phyloP scores from a whole-genome alignment of 768 basidiomycete species.

The Pulveroboletus sp. region DNA sequence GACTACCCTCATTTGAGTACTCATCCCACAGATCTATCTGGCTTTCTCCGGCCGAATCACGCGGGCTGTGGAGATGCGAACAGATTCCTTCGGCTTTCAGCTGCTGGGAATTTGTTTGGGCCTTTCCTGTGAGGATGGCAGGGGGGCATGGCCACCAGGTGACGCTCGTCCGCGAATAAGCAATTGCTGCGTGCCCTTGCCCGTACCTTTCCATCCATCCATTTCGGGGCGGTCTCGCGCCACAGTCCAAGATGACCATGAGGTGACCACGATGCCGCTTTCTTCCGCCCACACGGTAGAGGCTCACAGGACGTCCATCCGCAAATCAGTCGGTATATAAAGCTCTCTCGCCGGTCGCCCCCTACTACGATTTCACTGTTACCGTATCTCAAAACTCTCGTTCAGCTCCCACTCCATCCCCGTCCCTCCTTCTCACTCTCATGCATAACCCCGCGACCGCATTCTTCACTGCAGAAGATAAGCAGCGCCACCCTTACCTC shows the following conservation, averaged over 20 bases:
- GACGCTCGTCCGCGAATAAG: conserved; percentile 15
- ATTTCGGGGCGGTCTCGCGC: conserved; percentile 30
- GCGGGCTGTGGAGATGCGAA: conserved; percentile 26
- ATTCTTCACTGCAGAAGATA: conserved; percentile 36
- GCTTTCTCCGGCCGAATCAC: conserved; percentile 22
- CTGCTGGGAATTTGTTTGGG: conserved; percentile 11
- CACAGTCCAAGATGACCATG: conserved; percentile 32
- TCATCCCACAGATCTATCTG: conserved; percentile 17
- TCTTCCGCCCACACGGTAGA: conserved; percentile 23
- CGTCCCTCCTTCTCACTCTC: conserved; percentile 8
- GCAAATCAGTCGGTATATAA: conserved; percentile 34
- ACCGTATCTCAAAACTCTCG: conserved; percentile 13
- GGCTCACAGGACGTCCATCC: conserved; percentile 20
- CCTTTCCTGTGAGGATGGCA: conserved; percentile 20
- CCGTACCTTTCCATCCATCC: conserved; percentile 24
- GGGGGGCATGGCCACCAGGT: conserved; percentile 15
- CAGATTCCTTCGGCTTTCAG: conserved; percentile 19
- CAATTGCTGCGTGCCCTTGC: conserved; percentile 26
- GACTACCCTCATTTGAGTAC: conserved; percentile 11
- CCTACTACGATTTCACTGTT: conserved; percentile 16
- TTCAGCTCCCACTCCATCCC: conserved; percentile 13
- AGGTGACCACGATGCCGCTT: conserved; percentile 34
- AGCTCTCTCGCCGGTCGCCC: conserved; percentile 12
- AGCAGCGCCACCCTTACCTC: conserved; percentile 37
- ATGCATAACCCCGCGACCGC: conserved; percentile 32